Percentiles rank a stretch among this genome's conserved stretches.
Evolutionary conservation across 2,329 filamentous ascomycete species (phyloP).

Genomic region (Paracorniculantispora psalliotae): DNA sequence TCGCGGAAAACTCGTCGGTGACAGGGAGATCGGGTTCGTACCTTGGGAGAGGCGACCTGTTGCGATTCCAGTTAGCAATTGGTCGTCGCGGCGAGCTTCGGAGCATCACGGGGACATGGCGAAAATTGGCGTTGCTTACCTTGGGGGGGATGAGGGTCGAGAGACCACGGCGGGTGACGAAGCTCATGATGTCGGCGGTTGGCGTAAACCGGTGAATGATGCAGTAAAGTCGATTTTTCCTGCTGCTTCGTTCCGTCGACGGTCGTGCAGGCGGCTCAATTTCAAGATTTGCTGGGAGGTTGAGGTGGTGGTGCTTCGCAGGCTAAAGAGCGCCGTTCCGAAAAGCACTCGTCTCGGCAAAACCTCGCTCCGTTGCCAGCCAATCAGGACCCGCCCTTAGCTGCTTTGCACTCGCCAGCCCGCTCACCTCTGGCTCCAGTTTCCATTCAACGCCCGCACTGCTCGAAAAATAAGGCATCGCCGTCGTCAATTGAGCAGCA

Average conservation of each 20-base stretch:
- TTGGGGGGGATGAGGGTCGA: conserved; percentile 99
- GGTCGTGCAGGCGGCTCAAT: conserved; percentile 30
- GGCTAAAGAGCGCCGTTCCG: conserved; percentile 28
- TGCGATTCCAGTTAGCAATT: conserved; percentile 34
- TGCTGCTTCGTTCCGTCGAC: conserved; percentile 27
- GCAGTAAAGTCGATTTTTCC: background rate
- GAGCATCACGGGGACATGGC: background rate
- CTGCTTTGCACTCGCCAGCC: conserved; percentile 4
- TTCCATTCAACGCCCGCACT: conserved; percentile 4
- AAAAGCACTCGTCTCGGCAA: conserved; percentile 48
- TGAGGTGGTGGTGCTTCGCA: conserved; percentile 22
- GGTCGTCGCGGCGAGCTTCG: conserved; percentile 12
- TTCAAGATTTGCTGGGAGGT: conserved; percentile 22
- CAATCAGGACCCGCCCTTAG: conserved; percentile 35
- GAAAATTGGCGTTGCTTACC: conserved; percentile 50
- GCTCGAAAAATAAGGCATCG: background rate
- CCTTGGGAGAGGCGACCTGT: conserved; percentile 77
- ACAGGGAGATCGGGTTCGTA: conserved; percentile 44
- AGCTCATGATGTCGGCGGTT: conserved; percentile 72
- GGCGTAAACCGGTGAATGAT: conserved; percentile 21
- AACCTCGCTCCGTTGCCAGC: conserved; percentile 36
- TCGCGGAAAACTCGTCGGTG: background rate
- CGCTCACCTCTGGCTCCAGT: conserved; percentile 4
- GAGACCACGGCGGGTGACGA: conserved; percentile 81
- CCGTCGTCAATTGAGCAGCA: conserved; percentile 13